A percentile compares a stretch with the other conserved stretches of the same genome.
Evolutionary conservation across 352 stramenopile genomes (phyloP).

Genomic region (Globisporangium sylvaticum): DNA sequence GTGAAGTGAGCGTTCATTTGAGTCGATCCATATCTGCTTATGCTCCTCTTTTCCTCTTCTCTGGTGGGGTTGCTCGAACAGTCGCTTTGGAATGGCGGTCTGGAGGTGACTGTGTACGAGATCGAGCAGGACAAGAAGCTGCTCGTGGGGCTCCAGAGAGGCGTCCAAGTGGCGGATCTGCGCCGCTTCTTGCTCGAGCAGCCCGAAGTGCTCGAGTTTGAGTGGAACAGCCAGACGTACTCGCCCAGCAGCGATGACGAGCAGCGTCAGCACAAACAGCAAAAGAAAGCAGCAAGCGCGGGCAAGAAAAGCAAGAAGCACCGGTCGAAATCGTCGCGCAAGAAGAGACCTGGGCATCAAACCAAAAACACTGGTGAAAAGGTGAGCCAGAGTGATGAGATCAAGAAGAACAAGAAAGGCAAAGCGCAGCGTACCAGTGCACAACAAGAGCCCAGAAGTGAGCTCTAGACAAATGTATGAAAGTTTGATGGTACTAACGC

Average conservation of each 20-base stretch:
- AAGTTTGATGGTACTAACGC: not conserved
- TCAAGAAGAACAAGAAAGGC: slow-evolving; percentile 3
- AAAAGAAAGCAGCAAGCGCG: slow-evolving; percentile 17
- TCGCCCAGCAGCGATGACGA: not conserved
- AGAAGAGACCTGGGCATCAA: slow-evolving; percentile 1
- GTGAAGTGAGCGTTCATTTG: not conserved
- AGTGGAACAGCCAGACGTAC: slow-evolving; percentile 57
- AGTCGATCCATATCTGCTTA: not conserved
- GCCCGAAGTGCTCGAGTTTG: slow-evolving; percentile 48
- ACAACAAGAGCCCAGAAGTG: slow-evolving; percentile 8
- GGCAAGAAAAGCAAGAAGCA: not conserved
- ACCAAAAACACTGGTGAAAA: slow-evolving; percentile 12
- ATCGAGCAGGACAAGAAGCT: slow-evolving; percentile 48
- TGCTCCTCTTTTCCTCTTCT: not conserved
- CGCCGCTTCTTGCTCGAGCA: slow-evolving; percentile 50
- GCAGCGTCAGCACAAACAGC: slow-evolving; percentile 3
- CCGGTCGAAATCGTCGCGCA: not conserved
- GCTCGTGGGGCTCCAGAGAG: slow-evolving; percentile 63
- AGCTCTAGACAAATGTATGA: slow-evolving; percentile 11
- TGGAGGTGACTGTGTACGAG: slow-evolving; percentile 71
- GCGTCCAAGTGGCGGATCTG: slow-evolving; percentile 42
- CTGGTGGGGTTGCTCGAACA: slow-evolving; percentile 13
- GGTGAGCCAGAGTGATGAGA: not conserved
- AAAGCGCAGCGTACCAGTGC: slow-evolving; percentile 3
- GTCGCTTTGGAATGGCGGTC: slow-evolving; percentile 72